Conservation (phyloP, 2,329 filamentous ascomycete genomes). For the Trichoderma sp. region DNA sequence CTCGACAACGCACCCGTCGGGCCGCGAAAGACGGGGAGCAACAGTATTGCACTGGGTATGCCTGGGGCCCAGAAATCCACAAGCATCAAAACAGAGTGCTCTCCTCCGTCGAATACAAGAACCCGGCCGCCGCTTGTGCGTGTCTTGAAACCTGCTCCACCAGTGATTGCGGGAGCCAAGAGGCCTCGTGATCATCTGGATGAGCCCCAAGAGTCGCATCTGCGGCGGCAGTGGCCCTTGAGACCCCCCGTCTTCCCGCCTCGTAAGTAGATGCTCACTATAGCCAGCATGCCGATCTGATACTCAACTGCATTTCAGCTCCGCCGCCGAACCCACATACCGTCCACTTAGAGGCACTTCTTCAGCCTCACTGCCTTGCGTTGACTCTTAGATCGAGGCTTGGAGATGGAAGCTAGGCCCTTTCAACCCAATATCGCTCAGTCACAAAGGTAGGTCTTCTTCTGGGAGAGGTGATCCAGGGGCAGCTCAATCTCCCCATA, state of each 20-base stretch:
- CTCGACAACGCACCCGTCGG: not conserved
- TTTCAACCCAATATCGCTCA: slow-evolving; percentile 6
- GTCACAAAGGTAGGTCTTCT: slow-evolving; percentile 31
- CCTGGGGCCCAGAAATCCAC: not conserved
- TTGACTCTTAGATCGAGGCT: slow-evolving; percentile 27
- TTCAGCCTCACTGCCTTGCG: slow-evolving; percentile 28
- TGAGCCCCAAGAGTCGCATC: not conserved
- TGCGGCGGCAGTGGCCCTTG: not conserved
- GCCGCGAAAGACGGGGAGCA: slow-evolving; percentile 20
- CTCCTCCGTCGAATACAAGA: not conserved
- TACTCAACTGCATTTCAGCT: slow-evolving; percentile 23
- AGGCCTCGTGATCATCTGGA: slow-evolving; percentile 7
- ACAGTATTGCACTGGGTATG: slow-evolving; percentile 2
- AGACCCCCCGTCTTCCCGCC: not conserved
- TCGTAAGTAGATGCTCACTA: not conserved
- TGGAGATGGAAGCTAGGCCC: not conserved
- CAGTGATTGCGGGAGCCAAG: slow-evolving; percentile 6
- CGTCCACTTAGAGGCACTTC: slow-evolving; percentile 28
- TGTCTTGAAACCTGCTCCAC: not conserved
- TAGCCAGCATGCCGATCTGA: not conserved
- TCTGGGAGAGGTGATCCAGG: slow-evolving; percentile 26
- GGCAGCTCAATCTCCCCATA: slow-evolving; percentile 28
- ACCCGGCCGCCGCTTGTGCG: not conserved
- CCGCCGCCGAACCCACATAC: slow-evolving; percentile 27
- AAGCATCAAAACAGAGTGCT: not conserved